phyloP scores from a whole-genome alignment of 176 grass and related monocot species.

The Hsuehochloa calcarea region DNA sequence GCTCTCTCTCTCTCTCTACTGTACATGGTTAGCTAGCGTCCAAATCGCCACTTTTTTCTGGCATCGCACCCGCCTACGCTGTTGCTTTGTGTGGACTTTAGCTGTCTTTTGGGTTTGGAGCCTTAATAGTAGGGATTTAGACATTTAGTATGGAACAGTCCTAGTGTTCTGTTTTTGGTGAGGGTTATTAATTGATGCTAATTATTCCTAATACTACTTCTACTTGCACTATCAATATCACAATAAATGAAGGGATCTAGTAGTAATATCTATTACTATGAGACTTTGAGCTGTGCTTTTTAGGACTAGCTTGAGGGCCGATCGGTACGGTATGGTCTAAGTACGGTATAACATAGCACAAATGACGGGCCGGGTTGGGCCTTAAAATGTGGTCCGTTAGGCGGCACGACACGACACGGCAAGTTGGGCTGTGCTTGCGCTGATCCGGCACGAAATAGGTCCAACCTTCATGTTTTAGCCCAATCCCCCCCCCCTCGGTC shows the following conservation, averaged over 20 bases:
- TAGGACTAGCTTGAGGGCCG: too few relatives aligned
- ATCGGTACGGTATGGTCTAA: too few relatives aligned
- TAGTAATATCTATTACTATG: neutral
- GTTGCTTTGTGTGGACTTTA: conserved; percentile 13
- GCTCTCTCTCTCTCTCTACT: neutral
- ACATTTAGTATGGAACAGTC: neutral
- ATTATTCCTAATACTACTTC: neutral
- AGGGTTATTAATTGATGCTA: neutral
- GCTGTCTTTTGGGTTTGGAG: neutral
- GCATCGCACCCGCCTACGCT: neutral
- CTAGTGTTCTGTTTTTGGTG: neutral
- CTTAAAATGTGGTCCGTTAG: too few relatives aligned
- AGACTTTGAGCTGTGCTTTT: too few relatives aligned
- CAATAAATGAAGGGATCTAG: neutral
- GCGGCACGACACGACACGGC: too few relatives aligned
- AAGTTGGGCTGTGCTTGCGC: too few relatives aligned
- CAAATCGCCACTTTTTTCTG: conserved; percentile 22
- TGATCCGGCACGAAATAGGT: too few relatives aligned
- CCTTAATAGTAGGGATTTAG: neutral
- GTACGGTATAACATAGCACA: rapidly evolving
- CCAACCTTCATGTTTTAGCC: too few relatives aligned
- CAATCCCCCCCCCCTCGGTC: too few relatives aligned
- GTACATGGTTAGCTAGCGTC: neutral
- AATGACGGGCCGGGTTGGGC: too few relatives aligned
- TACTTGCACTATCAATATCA: neutral